Evolutionary conservation across 2,329 filamentous ascomycete genomes (phyloP), one percentile per base, ranked within the genome.

Genomic region (Piedraia hortae): DNA sequence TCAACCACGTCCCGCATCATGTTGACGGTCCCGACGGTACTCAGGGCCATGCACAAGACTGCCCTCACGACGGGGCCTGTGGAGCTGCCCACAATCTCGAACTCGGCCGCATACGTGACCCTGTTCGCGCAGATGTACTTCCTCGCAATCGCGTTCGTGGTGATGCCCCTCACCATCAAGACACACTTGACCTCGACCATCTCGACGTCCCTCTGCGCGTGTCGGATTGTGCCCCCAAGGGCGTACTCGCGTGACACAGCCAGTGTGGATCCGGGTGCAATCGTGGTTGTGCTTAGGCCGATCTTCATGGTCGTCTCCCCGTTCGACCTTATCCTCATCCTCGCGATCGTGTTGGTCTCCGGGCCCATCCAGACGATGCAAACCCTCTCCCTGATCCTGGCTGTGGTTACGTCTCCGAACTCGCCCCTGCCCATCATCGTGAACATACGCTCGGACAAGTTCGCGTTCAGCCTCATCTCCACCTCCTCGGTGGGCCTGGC

Each of bases 131-230:
- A 9, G 8, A 9, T 11, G 19, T 20, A 20, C 10, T 11, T 20
- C 19, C 19, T 20, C 19, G 19, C 19, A 11, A 20, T 20, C 6
- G 12, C 10, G 10, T 20, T 20, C 19, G 12, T 10, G 10, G 9
- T 10, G 8, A 11, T 6, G 19, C 10, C 19, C 19, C 19, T 20
- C 6, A 20, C 10, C 19, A 8, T 6, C 6, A 20, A 6, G 8
- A 11, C 10, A 11, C 8, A 20, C 10, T 11, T 20, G 19, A 20
- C 12, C 19, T 20, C 19, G 6, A 6, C 10, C 19, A 20, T 20
- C 6, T 20, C 19, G 8, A 20, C 19, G 19, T 20, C 19, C 19
- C 19, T 20, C 19, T 20, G 19, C 6, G 12, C 19, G 19, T 20
- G 19, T 11, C 9, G 9, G 19, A 20, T 20, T 11, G 8, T 20